These are phyloP conservation scores for Rhodotorula paludigena DNA, from an alignment of 768 basidiomycete genomes.

Conservation along the genomic window DNA sequence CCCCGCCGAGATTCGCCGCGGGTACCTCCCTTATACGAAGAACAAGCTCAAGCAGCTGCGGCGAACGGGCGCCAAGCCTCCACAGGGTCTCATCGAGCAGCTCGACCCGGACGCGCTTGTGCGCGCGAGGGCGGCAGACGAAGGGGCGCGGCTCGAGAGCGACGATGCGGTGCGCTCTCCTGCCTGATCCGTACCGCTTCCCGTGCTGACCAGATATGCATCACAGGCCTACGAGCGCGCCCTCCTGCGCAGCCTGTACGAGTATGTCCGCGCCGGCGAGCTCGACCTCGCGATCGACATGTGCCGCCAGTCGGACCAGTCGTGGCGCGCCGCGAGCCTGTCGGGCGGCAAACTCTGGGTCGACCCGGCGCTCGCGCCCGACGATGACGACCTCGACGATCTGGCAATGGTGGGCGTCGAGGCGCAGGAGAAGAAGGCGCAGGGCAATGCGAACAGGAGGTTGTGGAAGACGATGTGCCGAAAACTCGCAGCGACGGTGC, in stretches of 20 bases:
- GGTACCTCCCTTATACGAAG: constrained; percentile 75
- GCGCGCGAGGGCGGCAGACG: constrained; percentile 53
- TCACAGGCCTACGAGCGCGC: constrained; percentile 72
- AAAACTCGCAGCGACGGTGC: constrained; percentile 69
- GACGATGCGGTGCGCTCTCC: constrained; percentile 66
- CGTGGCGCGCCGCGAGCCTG: constrained; percentile 86
- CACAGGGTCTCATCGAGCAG: constrained; percentile 53
- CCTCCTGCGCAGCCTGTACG: constrained; percentile 69
- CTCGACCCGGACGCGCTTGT: constrained; percentile 78
- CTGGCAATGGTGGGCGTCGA: constrained; percentile 50
- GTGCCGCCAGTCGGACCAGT: constrained; percentile 74
- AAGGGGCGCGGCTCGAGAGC: constrained; percentile 54
- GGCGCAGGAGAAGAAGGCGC: constrained; percentile 47
- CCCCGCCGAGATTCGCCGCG: constrained; percentile 65
- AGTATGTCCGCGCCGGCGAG: constrained; percentile 75
- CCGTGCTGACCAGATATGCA: not conserved
- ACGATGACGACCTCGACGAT: constrained; percentile 48
- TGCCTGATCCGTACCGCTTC: not conserved
- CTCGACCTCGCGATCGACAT: constrained; percentile 77
- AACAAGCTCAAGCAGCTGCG: constrained; percentile 66
- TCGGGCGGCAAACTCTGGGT: constrained; percentile 73
- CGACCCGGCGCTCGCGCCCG: constrained; percentile 61
- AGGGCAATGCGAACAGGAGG: constrained; percentile 68
- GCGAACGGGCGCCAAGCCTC: constrained; percentile 53
- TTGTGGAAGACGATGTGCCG: constrained; percentile 86